Evolutionary conservation across 2,329 filamentous ascomycete species (phyloP).

Genomic region (Aspergillus nomiae): DNA sequence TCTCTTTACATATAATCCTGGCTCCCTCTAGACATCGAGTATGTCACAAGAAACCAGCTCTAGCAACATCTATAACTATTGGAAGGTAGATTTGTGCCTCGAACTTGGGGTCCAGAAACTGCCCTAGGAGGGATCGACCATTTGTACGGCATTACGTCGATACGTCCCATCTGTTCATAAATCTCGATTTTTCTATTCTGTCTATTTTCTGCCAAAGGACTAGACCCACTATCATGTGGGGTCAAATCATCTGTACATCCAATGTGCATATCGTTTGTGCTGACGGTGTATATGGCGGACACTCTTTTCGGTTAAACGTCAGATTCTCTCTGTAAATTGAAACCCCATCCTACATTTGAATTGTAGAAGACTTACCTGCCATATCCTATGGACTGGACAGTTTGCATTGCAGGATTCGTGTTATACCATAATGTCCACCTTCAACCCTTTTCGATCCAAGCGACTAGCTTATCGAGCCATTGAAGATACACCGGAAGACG

Average conservation of each 20-base stretch:
- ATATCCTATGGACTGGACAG: not conserved
- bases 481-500: slow-evolving; percentile 17
- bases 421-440: not conserved
- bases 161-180: not conserved
- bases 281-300: not conserved
- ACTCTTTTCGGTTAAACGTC: not conserved
- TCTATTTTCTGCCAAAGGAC: not conserved
- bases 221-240: not conserved
- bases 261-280: not conserved
- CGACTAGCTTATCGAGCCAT: slow-evolving; percentile 17
- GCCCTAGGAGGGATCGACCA: not conserved
- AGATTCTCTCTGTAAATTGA: not conserved
- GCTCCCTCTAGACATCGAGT: not conserved
- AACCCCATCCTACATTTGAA: not conserved
- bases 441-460: slow-evolving; percentile 7
- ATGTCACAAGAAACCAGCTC: not conserved
- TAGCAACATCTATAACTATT: not conserved
- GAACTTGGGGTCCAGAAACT: not conserved
- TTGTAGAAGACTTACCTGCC: not conserved
- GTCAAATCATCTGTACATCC: not conserved
- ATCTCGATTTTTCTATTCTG: not conserved
- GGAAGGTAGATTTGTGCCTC: not conserved
- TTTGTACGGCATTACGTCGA: not conserved
- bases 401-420: not conserved
- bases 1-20: not conserved